phyloP scores from a whole-genome alignment of 2,329 filamentous ascomycete genomes.

The Sporothrix schenckii region DNA sequence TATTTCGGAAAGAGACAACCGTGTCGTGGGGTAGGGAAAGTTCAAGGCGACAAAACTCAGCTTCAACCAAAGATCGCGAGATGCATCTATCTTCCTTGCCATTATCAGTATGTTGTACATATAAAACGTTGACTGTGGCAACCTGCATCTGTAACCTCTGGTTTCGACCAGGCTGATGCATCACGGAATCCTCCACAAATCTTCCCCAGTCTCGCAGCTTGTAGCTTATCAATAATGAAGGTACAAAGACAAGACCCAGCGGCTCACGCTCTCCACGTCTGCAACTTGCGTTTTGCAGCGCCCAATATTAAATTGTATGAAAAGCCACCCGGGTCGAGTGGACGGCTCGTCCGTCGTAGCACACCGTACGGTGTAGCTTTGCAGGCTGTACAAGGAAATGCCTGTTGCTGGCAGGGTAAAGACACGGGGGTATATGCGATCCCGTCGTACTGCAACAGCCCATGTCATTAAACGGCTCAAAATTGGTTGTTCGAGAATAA shows the following conservation, averaged over 20 bases:
- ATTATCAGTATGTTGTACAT: no score
- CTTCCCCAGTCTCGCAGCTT: background rate
- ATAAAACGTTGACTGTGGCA: background rate
- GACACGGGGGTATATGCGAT: background rate
- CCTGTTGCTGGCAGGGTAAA: background rate
- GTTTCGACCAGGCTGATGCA: constrained; percentile 14
- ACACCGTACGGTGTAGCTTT: background rate
- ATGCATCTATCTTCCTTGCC: constrained; percentile 20
- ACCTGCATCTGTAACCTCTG: background rate
- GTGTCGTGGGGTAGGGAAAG: background rate
- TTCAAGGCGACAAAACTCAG: background rate
- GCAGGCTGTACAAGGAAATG: background rate
- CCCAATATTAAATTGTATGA: background rate
- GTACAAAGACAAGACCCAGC: background rate
- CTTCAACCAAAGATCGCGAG: background rate
- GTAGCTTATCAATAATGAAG: background rate
- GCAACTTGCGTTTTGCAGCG: background rate
- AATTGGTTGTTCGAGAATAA: background rate
- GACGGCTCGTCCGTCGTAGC: background rate
- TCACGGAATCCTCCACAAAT: background rate
- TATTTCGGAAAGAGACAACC: constrained; percentile 19
- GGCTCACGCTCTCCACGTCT: background rate
- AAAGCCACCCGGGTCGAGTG: constrained; percentile 15
- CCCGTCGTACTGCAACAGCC: constrained; percentile 10
- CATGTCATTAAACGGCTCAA: background rate